Evolutionary conservation across 169 alveolate genomes (phyloP), one percentile per base, ranked within the genome.

Genomic region (Fabrea salina): DNA sequence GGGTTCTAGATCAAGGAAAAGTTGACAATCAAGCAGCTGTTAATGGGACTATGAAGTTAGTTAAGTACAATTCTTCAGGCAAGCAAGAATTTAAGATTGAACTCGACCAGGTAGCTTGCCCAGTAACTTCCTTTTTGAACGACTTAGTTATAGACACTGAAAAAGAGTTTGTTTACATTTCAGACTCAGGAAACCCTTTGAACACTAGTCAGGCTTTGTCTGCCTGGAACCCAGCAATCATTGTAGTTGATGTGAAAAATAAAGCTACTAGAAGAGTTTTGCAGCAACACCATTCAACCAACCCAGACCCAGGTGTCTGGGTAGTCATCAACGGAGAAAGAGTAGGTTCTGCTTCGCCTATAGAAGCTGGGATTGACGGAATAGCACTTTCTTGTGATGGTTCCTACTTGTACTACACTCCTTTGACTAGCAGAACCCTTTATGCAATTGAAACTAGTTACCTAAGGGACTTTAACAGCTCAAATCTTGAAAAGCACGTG

Each of bases 291-390:
- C 11, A 8, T 19, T 67, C 61, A 13, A 30, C 27, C 43, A 41
- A 22, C n/a, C n/a, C n/a, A 1, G 64, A 67, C 27, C 61, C 13
- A 41, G 22, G 44, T 7, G 39, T 67, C 39, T 40, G 78, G 64
- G 33, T 67, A n/a, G 11, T 11, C 8, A 67, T 67, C 11, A 67
- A 67, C 32, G 40, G 37, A 1, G 40, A 67, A 43, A 16, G 33
- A 19, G 78, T 67, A 3, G 19, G n/a, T 67, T 7, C 39, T 41
- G 44, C 39, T 32, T 8, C 16, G 3, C 59, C 56, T 41, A 67
- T 67, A 59, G 41, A 67, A 43, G 44, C 78, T 16, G 78, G 78
- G 2, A 59, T 39, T 0, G 78, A 67, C 44, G 78, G 78, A 43
- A 67, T 67, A 13, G 78, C 78, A 3, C 44, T 67, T 22, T 67